Evolutionary conservation across 257 asterid genomes (phyloP).

Genomic region (Cruciata laevipes): DNA sequence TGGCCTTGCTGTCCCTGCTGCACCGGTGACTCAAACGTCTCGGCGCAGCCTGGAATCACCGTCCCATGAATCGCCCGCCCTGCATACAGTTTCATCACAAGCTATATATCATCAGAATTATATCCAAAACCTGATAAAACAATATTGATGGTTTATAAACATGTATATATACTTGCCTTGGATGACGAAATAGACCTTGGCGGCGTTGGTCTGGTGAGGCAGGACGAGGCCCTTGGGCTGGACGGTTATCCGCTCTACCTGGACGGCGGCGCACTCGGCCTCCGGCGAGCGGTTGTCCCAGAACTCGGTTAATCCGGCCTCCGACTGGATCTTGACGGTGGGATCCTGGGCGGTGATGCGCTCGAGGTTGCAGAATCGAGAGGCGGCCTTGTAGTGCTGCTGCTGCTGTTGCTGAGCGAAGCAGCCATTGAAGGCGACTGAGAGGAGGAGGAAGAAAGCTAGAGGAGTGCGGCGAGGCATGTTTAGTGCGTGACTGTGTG

Average conservation of each 20-base stretch:
- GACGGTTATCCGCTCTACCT: constrained; percentile 32
- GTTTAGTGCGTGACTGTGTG: too few relatives aligned
- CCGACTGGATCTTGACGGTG: constrained; percentile 27
- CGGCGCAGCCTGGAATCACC: constrained; percentile 27
- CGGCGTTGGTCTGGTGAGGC: constrained; percentile 55
- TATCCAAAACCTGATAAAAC: neutral
- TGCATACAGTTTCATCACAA: neutral
- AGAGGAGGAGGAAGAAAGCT: too few relatives aligned
- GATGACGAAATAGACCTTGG: constrained; percentile 42
- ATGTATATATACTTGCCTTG: constrained; percentile 24
- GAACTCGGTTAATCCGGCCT: constrained; percentile 54
- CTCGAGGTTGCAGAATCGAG: constrained; percentile 38
- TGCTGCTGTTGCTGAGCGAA: too few relatives aligned
- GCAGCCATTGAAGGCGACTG: too few relatives aligned
- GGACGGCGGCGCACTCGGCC: constrained; percentile 58
- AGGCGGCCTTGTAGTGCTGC: too few relatives aligned
- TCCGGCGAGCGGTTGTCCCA: constrained; percentile 44
- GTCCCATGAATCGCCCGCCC: constrained; percentile 45
- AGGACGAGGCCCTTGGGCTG: constrained; percentile 38
- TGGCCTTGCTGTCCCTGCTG: constrained; percentile 7
- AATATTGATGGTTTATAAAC: neutral
- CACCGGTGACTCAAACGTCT: neutral
- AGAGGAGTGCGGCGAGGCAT: too few relatives aligned
- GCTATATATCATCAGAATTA: neutral
- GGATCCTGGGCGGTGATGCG: constrained; percentile 49